Conservation (phyloP, 805 yeast genomes). For the Wickerhamomyces pijperi region DNA sequence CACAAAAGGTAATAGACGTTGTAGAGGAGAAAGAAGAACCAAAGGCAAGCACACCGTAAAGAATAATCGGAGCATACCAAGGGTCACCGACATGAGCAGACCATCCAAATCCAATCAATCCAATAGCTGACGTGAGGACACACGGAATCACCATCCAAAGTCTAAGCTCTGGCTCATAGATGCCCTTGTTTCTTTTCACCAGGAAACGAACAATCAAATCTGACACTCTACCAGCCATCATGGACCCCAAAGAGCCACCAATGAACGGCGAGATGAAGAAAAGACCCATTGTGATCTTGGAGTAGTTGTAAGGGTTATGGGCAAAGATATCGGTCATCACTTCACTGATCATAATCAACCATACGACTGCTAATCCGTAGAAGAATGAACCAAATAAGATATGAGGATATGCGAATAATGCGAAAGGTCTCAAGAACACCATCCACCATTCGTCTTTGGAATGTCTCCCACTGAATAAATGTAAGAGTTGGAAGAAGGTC, state of each 20-base stretch:
- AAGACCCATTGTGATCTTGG: constrained; percentile 36
- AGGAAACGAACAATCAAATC: constrained; percentile 36
- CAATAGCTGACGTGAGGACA: constrained; percentile 30
- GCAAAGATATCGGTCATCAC: constrained; percentile 39
- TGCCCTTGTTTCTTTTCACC: constrained; percentile 36
- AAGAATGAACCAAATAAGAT: constrained; percentile 39
- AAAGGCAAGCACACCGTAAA: constrained; percentile 45
- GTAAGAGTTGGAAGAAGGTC: constrained; percentile 23
- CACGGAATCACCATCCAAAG: constrained; percentile 43
- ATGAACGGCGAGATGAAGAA: constrained; percentile 44
- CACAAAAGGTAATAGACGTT: constrained; percentile 47
- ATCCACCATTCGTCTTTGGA: constrained; percentile 40
- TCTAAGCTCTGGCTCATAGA: constrained; percentile 55
- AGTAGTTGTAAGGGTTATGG: constrained; percentile 27
- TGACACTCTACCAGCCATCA: constrained; percentile 37
- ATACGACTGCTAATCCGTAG: constrained; percentile 48
- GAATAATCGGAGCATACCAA: constrained; percentile 49
- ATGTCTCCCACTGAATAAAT: constrained; percentile 37
- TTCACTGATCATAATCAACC: constrained; percentile 54
- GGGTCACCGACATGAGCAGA: constrained; percentile 31
- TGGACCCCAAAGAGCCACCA: constrained; percentile 48
- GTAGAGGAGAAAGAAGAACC: constrained; percentile 55
- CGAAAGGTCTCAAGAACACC: constrained; percentile 44
- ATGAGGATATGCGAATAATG: constrained; percentile 37
- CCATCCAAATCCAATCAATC: constrained; percentile 59